phyloP scores from a whole-genome alignment of 805 yeast genomes.

The Monosporozyma solicola region DNA sequence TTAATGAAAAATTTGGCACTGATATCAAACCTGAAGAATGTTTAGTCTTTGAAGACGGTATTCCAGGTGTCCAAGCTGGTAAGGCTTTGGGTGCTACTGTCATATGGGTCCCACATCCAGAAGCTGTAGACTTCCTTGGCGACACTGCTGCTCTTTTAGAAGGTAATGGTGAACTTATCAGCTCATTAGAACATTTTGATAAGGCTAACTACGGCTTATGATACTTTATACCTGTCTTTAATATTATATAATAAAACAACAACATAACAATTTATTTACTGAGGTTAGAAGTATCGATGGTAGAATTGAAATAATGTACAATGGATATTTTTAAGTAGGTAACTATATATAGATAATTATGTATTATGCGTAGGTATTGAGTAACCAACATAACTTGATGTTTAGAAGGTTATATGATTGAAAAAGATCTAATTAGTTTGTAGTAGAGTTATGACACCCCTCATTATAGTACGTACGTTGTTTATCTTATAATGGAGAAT shows the following conservation, averaged over 20 bases:
- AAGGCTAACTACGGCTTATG: conserved; percentile 37
- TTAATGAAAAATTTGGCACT: conserved; percentile 47
- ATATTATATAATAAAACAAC: background rate
- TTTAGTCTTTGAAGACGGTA: conserved; percentile 88
- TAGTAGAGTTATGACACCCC: too few relatives aligned
- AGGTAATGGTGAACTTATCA: conserved; percentile 48
- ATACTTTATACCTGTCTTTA: background rate
- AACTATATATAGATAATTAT: background rate
- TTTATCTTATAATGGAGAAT: conserved; percentile 18
- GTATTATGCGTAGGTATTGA: background rate
- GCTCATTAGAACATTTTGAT: conserved; percentile 46
- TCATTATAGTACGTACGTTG: background rate
- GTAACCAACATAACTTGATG: background rate
- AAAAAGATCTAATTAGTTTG: background rate
- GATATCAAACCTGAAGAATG: conserved; percentile 66
- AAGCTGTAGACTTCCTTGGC: conserved; percentile 53
- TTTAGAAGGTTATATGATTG: background rate
- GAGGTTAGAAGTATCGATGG: background rate
- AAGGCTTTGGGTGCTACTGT: conserved; percentile 74
- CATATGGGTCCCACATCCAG: conserved; percentile 89
- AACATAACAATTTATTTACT: background rate
- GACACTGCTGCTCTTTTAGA: conserved; percentile 44
- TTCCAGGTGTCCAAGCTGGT: conserved; percentile 85
- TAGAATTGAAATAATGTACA: background rate
- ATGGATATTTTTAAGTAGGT: conserved; percentile 2